phyloP scores from a whole-genome alignment of 495 filamentous ascomycete genomes.

The Hyaloscypha hepaticicola region DNA sequence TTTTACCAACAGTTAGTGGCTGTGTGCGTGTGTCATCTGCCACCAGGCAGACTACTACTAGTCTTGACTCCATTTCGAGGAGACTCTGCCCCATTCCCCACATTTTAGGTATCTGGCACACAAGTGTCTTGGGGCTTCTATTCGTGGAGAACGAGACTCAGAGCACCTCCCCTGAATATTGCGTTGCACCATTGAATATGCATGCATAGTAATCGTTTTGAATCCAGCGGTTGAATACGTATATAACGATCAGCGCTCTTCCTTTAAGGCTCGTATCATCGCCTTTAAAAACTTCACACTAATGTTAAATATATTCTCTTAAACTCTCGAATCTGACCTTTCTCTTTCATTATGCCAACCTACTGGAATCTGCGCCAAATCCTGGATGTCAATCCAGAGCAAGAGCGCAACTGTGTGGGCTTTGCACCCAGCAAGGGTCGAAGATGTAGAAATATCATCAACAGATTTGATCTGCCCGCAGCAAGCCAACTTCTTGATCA shows the following conservation, averaged over 20 bases:
- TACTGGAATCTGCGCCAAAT: conserved; percentile 8
- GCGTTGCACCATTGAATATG: not conserved
- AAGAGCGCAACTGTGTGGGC: conserved; percentile 2
- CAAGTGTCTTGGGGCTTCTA: not conserved
- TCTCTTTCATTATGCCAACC: not conserved
- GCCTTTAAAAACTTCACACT: not conserved
- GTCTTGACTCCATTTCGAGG: not conserved
- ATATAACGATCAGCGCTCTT: not conserved
- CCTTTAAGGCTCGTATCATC: not conserved
- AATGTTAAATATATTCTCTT: not conserved
- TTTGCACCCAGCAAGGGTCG: not conserved
- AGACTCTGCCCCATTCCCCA: not conserved
- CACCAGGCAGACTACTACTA: not conserved
- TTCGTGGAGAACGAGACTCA: not conserved
- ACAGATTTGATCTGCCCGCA: not conserved
- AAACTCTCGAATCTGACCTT: not conserved
- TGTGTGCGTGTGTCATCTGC: not conserved
- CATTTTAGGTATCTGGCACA: not conserved
- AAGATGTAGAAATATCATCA: not conserved
- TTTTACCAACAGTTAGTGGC: not conserved
- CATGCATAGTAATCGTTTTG: not conserved
- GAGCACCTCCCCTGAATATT: not conserved
- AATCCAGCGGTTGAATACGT: not conserved
- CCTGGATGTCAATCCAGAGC: conserved; percentile 7
- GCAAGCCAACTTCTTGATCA: conserved; percentile 7